Conservation (phyloP, 2,329 filamentous ascomycete species). For the Paraphaeosphaeria minitans region DNA sequence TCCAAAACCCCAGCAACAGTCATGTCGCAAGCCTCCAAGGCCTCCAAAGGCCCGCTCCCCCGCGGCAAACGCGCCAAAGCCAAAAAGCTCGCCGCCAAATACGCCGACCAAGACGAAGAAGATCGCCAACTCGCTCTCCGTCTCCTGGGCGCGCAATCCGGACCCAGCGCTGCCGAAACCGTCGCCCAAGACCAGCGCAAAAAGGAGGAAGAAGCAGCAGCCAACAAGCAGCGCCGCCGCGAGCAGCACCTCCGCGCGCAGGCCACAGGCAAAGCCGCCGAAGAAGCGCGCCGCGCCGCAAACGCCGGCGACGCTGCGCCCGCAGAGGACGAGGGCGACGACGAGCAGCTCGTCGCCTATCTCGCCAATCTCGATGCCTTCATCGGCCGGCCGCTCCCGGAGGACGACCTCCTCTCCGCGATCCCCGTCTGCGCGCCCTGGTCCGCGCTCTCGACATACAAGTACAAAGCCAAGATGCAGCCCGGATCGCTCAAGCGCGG, state of each 20-base stretch:
- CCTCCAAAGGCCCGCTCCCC: slow-evolving; percentile 42
- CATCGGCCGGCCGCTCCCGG: slow-evolving; percentile 75
- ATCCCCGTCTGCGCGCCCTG: slow-evolving; percentile 68
- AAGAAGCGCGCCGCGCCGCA: slow-evolving; percentile 65
- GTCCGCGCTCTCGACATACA: slow-evolving; percentile 70
- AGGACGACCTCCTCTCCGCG: slow-evolving; percentile 78
- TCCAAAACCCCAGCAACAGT: slow-evolving; percentile 33
- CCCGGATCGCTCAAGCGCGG: slow-evolving; percentile 90
- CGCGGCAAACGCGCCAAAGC: slow-evolving; percentile 81
- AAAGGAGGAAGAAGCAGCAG: slow-evolving; percentile 73
- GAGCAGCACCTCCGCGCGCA: slow-evolving; percentile 81
- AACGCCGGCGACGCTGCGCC: slow-evolving; percentile 29
- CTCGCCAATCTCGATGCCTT: slow-evolving; percentile 66
- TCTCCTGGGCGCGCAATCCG: slow-evolving; percentile 79
- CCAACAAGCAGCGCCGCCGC: slow-evolving; percentile 73
- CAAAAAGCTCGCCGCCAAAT: slow-evolving; percentile 87
- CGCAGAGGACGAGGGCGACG: slow-evolving; percentile 59
- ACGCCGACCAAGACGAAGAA: slow-evolving; percentile 93
- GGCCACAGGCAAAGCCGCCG: slow-evolving; percentile 75
- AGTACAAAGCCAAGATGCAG: slow-evolving; percentile 95
- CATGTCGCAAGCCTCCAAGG: slow-evolving; percentile 35
- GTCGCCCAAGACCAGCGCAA: slow-evolving; percentile 66
- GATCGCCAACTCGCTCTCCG: slow-evolving; percentile 83
- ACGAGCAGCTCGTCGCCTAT: slow-evolving; percentile 57
- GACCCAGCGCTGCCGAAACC: slow-evolving; percentile 68